Conservation (phyloP, 1,139 yeast species). For the Eremothecium gossypii region DNA sequence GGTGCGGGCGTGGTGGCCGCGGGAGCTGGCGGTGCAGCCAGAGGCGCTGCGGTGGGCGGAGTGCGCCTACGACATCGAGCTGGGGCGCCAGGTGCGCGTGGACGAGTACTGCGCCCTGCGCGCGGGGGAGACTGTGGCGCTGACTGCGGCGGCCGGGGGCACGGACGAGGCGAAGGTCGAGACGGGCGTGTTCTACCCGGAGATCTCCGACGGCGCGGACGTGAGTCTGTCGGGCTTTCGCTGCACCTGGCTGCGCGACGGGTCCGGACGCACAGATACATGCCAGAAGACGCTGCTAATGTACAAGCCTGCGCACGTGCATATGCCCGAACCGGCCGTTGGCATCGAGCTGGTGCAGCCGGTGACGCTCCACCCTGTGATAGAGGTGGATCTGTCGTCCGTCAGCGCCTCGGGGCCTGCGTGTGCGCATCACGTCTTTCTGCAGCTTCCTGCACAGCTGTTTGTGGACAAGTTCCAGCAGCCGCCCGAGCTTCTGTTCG, state of each 20-base stretch:
- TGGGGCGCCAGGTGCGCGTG: conserved; percentile 11
- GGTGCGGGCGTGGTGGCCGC: not conserved
- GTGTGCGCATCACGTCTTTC: conserved; percentile 30
- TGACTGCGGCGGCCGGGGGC: conserved; percentile 3
- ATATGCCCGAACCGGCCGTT: not conserved
- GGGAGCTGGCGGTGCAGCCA: not conserved
- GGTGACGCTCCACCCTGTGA: conserved; percentile 39
- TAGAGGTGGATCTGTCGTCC: conserved; percentile 18
- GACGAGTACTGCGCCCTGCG: conserved; percentile 14
- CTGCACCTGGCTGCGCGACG: conserved; percentile 18
- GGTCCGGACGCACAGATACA: conserved; percentile 13
- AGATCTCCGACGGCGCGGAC: conserved; percentile 17
- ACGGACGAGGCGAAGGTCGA: conserved; percentile 10
- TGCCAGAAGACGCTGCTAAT: conserved; percentile 25
- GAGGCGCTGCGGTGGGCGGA: conserved; percentile 8
- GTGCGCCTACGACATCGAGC: conserved; percentile 18
- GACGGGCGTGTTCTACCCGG: conserved; percentile 23
- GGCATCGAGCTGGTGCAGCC: conserved; percentile 30
- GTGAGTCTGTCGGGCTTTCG: conserved; percentile 24
- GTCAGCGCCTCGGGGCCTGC: conserved; percentile 10
- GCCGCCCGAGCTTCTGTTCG: conserved; percentile 27
- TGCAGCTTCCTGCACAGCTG: conserved; percentile 27
- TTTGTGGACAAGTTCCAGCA: conserved; percentile 35
- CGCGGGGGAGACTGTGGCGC: conserved; percentile 5
- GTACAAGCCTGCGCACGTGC: conserved; percentile 17